These are phyloP conservation scores for Macrophomina phaseolina DNA, from an alignment of 2,329 filamentous ascomycete species.

Conservation along the genomic window DNA sequence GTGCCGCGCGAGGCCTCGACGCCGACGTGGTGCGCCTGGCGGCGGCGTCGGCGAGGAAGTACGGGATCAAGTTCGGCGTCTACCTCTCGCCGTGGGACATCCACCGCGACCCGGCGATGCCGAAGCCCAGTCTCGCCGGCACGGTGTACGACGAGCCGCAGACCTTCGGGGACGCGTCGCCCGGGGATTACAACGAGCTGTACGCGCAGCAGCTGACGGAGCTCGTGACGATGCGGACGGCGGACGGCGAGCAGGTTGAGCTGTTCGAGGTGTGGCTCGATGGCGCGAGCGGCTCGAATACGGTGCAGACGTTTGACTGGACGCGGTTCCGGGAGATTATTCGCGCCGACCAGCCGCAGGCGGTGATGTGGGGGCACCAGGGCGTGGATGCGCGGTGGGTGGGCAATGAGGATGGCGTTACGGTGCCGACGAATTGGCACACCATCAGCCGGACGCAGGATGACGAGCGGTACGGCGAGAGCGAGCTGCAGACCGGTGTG, in stretches of 20 bases:
- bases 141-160: slow-evolving; percentile 44
- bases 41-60: slow-evolving; percentile 40
- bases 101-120: slow-evolving; percentile 45
- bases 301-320: slow-evolving; percentile 32
- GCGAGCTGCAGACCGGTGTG: slow-evolving; percentile 29
- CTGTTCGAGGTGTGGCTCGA: slow-evolving; percentile 33
- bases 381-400: slow-evolving; percentile 32
- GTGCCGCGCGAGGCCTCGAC: slow-evolving; percentile 34
- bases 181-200: slow-evolving; percentile 43
- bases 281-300: slow-evolving; percentile 30
- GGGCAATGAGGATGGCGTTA: slow-evolving; percentile 31
- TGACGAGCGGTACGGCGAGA: slow-evolving; percentile 25
- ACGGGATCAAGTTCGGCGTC: slow-evolving; percentile 43
- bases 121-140: slow-evolving; percentile 38
- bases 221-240: slow-evolving; percentile 27
- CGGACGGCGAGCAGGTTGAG: slow-evolving; percentile 27
- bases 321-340: slow-evolving; percentile 30
- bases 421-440: slow-evolving; percentile 32
- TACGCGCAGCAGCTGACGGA: slow-evolving; percentile 34
- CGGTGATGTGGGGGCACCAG: slow-evolving; percentile 33
- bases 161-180: slow-evolving; percentile 40
- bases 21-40: slow-evolving; percentile 43
- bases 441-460: slow-evolving; percentile 32
- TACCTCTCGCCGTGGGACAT: slow-evolving; percentile 48
- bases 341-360: slow-evolving; percentile 29